Evolutionary conservation across 192 early-diverging fungal genomes (phyloP).

Genomic region (Phlyctochytrium arcticum): DNA sequence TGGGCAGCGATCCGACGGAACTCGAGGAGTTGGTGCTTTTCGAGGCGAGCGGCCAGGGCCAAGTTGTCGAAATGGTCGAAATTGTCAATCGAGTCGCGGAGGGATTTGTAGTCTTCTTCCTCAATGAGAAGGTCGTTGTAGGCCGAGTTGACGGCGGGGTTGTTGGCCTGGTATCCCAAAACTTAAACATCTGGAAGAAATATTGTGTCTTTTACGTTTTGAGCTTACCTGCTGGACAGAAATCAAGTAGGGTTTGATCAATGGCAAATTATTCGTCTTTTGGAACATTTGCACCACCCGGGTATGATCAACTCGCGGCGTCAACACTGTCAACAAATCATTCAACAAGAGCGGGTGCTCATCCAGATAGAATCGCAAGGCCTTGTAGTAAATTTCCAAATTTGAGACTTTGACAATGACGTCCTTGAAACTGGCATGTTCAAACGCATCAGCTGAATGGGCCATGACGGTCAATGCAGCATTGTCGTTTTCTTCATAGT

Average conservation of each 20-base stretch:
- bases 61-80: conserved; percentile 95
- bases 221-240: conserved; percentile 76
- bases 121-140: conserved; percentile 97
- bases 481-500: conserved; percentile 99
- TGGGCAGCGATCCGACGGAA: conserved; percentile 97
- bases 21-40: conserved; percentile 95
- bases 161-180: conserved; percentile 63
- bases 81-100: conserved; percentile 91
- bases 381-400: conserved; percentile 97
- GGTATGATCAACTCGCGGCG: conserved; percentile 92
- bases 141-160: conserved; percentile 89
- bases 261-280: conserved; percentile 95
- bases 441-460: conserved; percentile 94
- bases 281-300: conserved; percentile 96
- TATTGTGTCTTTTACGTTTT: too few species aligned
- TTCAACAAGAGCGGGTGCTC: conserved; percentile 93
- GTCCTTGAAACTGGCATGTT: conserved; percentile 96
- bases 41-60: conserved; percentile 82
- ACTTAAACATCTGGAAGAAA: too few species aligned
- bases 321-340: conserved; percentile 85
- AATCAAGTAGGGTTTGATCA: conserved; percentile 95
- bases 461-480: conserved; percentile 93
- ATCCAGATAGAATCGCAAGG: conserved; percentile 91
- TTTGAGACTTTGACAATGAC: conserved; percentile 96
- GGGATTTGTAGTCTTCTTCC: conserved; percentile 92